Evolutionary conservation across 1,284 basidiomycete species (phyloP).

Genomic region (Leucoagaricus sp.): DNA sequence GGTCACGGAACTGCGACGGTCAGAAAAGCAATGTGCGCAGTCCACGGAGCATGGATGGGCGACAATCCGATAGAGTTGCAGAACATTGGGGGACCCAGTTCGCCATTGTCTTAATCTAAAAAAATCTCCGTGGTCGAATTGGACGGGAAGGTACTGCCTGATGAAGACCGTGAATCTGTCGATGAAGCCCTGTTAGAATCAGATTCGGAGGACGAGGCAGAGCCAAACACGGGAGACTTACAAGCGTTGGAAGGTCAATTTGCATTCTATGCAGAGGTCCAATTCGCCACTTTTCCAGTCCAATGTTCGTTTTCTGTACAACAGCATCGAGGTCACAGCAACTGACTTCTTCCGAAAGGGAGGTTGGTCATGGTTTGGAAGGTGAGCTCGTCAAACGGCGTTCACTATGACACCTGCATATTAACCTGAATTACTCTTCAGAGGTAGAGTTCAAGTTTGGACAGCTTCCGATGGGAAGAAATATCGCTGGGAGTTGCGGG

Average conservation of each 20-base stretch:
- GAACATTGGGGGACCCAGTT: neutral
- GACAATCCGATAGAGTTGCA: neutral
- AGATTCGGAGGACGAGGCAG: neutral
- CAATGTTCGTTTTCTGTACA: slow-evolving; percentile 7
- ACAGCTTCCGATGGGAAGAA: slow-evolving; percentile 22
- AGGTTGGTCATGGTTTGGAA: neutral
- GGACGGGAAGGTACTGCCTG: no score
- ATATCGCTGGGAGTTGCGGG: slow-evolving; percentile 22
- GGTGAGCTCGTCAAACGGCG: no score
- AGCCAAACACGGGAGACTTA: neutral
- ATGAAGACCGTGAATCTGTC: neutral
- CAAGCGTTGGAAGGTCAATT: slow-evolving; percentile 15
- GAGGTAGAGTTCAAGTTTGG: slow-evolving; percentile 13
- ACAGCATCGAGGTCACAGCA: slow-evolving; percentile 10
- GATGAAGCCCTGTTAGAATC: neutral
- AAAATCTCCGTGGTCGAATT: no score
- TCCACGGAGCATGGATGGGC: neutral
- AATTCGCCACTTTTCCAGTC: slow-evolving; percentile 8
- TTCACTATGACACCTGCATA: neutral
- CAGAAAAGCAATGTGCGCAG: slow-evolving; percentile 3
- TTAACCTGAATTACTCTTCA: neutral
- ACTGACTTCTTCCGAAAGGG: neutral
- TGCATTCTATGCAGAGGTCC: slow-evolving; percentile 15
- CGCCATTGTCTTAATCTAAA: neutral
- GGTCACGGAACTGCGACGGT: neutral